Base-by-base conservation (phyloP, 768 basidiomycete species). In the Crepidotus variabilis region DNA sequence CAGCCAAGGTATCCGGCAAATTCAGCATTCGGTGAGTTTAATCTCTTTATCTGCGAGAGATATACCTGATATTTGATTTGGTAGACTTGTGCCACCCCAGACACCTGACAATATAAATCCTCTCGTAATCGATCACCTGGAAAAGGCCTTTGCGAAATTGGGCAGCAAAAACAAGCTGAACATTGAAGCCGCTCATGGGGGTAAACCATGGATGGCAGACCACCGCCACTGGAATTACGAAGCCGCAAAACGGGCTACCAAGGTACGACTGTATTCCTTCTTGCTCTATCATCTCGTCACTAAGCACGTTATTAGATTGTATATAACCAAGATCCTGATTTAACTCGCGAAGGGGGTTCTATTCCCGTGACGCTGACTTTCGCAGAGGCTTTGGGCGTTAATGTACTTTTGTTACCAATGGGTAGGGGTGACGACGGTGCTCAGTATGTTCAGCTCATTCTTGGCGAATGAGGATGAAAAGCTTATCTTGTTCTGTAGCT, bases 311-410 rank as follows among this genome's bases (percentile, higher is more conserved):
- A 16, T 32, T 47, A 80, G 79, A 69, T 68, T n/a, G 66, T 94
- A 8, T 94, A 92, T 73, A 76, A 82, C 47, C 79, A 80, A 66
- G 81, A 83, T 5, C 94, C 94, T 0, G 91, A 95, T 67, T 75
- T 88, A 57, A 94, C 89, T 1, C 84, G 93, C 43, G 94, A 96
- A 69, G 93, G 93, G n/a, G 95, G 95, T 4, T 92, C 92, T 6
- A 95, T 95, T 60, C 94, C 94, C 0, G 91, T 96, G 28, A 95
- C 94, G 3, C 78, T 98, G 56, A 95, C 93, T 1, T 96, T 98
- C 68, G 92, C 94, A 9, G 92, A 97, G 67, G 83, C 83, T 46
- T 75, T 97, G 47, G 84, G 84, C 11, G 87, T 94, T 54, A 97
- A 94, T 65, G 92, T 97, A 8, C 69, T 95, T 55, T 75, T 98